phyloP scores from a whole-genome alignment of 495 filamentous ascomycete genomes.

The Friedmanniomyces simplex region DNA sequence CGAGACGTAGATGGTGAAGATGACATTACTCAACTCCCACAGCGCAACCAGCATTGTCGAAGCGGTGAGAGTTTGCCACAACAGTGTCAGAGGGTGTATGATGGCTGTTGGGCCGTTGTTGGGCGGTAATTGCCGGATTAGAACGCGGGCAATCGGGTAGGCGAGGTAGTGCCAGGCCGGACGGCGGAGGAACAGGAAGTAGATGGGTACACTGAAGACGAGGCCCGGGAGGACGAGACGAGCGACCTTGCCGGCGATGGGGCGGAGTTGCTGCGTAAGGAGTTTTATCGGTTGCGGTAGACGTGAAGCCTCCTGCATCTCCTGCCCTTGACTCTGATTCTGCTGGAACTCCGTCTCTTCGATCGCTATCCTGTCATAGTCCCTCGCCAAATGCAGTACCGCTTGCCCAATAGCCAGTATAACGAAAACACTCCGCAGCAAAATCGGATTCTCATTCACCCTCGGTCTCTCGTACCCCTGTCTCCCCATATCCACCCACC shows the following conservation, averaged over 20 bases:
- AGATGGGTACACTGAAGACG: slow-evolving; percentile 39
- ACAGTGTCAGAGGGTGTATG: slow-evolving; percentile 27
- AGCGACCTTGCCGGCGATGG: neutral
- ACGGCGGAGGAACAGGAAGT: slow-evolving; percentile 52
- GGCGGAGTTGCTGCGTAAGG: neutral
- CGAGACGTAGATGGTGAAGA: slow-evolving; percentile 67
- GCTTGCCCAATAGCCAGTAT: slow-evolving; percentile 60
- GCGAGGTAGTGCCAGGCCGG: slow-evolving; percentile 52
- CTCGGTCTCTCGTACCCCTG: slow-evolving; percentile 55
- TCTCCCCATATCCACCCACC: slow-evolving; percentile 59
- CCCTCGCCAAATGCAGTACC: slow-evolving; percentile 55
- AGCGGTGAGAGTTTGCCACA: slow-evolving; percentile 51
- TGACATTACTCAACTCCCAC: slow-evolving; percentile 64
- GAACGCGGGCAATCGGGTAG: slow-evolving; percentile 55
- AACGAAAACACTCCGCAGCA: slow-evolving; percentile 60
- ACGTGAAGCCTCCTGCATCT: neutral
- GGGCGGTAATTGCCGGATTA: slow-evolving; percentile 60
- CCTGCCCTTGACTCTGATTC: slow-evolving; percentile 5
- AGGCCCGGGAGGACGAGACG: neutral
- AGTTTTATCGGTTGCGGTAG: neutral
- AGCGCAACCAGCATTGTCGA: slow-evolving; percentile 56
- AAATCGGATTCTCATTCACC: slow-evolving; percentile 83
- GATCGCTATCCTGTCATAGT: slow-evolving; percentile 61
- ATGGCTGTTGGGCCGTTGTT: slow-evolving; percentile 43
- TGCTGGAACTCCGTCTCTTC: slow-evolving; percentile 40